Evolutionary conservation across 179 eudicot genomes (phyloP).

Genomic region (Camellia oleifera): DNA sequence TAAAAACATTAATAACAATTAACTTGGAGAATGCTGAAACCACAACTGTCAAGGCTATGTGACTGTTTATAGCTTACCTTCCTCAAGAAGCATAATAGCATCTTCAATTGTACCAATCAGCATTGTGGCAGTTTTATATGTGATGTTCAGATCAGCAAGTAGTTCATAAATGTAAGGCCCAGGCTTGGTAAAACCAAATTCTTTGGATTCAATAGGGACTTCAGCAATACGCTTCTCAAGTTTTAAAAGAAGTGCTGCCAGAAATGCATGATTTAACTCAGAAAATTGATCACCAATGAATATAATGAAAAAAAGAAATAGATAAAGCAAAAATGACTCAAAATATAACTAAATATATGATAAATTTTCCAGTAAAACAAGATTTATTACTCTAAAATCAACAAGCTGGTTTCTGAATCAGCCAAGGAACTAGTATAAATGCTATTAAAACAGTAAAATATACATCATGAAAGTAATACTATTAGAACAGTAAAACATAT

Average conservation of each 20-base stretch:
- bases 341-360: not conserved
- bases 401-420: not conserved
- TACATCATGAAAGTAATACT: not conserved
- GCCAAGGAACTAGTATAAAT: not conserved
- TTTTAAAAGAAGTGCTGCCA: slow-evolving; percentile 87
- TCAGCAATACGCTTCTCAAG: slow-evolving; percentile 93
- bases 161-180: slow-evolving; percentile 93
- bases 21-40: not conserved
- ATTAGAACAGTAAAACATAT: not conserved
- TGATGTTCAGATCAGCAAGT: slow-evolving; percentile 78
- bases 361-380: not conserved
- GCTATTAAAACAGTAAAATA: not conserved
- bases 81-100: slow-evolving; percentile 87
- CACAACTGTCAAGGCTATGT: slow-evolving; percentile 1
- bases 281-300: slow-evolving; percentile 8
- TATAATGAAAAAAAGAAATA: slow-evolving; percentile 3
- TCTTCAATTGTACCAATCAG: slow-evolving; percentile 70
- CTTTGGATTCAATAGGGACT: slow-evolving; percentile 77
- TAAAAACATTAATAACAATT: not conserved
- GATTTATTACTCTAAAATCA: not conserved
- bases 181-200: slow-evolving; percentile 88
- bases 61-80: slow-evolving; percentile 52
- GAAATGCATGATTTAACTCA: slow-evolving; percentile 14
- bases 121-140: slow-evolving; percentile 54
- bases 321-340: not conserved